Conservation (phyloP, 1,284 basidiomycete genomes). For the Porodaedalea pini region DNA sequence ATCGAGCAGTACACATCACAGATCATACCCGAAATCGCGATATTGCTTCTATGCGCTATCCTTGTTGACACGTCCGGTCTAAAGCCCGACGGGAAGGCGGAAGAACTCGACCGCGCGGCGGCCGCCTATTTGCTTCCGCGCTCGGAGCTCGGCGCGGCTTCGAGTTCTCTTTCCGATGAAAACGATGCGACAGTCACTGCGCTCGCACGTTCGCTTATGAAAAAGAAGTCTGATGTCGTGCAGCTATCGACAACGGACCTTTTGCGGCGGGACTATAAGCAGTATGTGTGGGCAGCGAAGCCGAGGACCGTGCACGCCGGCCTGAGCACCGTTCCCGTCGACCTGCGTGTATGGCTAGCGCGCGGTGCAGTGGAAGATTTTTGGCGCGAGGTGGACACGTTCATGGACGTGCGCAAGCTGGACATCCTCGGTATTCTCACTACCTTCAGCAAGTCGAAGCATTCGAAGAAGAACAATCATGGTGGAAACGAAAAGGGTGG, state of each 20-base stretch:
- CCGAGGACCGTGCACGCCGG: conserved; percentile 47
- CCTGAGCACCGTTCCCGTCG: conserved; percentile 75
- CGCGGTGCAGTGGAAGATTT: conserved; percentile 36
- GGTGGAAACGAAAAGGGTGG: conserved; percentile 28
- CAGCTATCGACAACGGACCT: conserved; percentile 73
- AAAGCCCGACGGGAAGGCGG: conserved; percentile 73
- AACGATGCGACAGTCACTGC: conserved; percentile 38
- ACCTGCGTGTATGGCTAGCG: conserved; percentile 51
- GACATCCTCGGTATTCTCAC: conserved; percentile 77
- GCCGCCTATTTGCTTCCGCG: conserved; percentile 55
- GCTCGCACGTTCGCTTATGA: conserved; percentile 49
- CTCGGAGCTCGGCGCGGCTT: conserved; percentile 33
- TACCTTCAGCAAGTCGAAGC: conserved; percentile 45
- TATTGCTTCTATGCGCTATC: conserved; percentile 76
- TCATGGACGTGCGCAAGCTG: conserved; percentile 64
- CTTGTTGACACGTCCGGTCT: conserved; percentile 83
- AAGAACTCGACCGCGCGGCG: conserved; percentile 56
- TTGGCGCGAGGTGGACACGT: conserved; percentile 48
- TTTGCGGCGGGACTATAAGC: conserved; percentile 90
- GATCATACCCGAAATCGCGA: conserved; percentile 60
- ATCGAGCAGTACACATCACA: conserved; percentile 35
- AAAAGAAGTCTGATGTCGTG: conserved; percentile 68
- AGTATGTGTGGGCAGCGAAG: conserved; percentile 56
- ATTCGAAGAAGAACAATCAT: conserved; percentile 55
- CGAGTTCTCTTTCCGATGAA: conserved; percentile 25